Evolutionary conservation across 108 stramenopile species (phyloP), one percentile per base, ranked within the genome.

Genomic region (Cyclotella atomus): DNA sequence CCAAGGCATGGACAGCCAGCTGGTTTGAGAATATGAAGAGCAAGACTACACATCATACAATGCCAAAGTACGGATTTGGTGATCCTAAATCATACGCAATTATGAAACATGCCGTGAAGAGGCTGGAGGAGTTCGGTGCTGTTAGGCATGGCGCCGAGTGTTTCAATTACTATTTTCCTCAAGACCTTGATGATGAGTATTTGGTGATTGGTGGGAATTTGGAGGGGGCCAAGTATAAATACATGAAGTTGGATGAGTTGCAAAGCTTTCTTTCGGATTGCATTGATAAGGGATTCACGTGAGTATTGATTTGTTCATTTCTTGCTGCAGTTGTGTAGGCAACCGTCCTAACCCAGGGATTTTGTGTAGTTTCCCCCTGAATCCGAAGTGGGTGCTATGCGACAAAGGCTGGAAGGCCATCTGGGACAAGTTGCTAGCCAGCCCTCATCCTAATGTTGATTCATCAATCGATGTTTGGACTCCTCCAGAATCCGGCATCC

Each of bases 161-260:
- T 59, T 91, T 88, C 80, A 91, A 91, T 77, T 89, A 84, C 59
- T 80, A 85, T 52, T 91, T 91, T 59, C 90, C 90, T 36, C 90
- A 91, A 82, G 86, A 89, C 68, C 71, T 91, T 38, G 90, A 91
- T 71, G 88, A 91, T 0, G 80, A 77, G 29, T 61, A 43, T 36
- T 66, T 91, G 15, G 73, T 89, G n/a, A 84, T 91, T 66, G 76
- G 77, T 30, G 77, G 77, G 34, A 59, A 68, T 47, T 67, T 75
- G 55, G 85, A 77, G 55, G 79, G 61, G 17, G 79, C 61, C 9
- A 79, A 74, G 19, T 78, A 73, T 76, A 86, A 84, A 61, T 88
- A 91, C 47, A 83, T 91, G 68, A 84, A 78, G 41, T 77, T 85
- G 19, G 41, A 75, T 29, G 84, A 87, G 62, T 70, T 88, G 2